A percentile compares a stretch with the other conserved stretches of the same genome.
Conservation (phyloP, 2,329 filamentous ascomycete species). For the Drechslera avenae region DNA sequence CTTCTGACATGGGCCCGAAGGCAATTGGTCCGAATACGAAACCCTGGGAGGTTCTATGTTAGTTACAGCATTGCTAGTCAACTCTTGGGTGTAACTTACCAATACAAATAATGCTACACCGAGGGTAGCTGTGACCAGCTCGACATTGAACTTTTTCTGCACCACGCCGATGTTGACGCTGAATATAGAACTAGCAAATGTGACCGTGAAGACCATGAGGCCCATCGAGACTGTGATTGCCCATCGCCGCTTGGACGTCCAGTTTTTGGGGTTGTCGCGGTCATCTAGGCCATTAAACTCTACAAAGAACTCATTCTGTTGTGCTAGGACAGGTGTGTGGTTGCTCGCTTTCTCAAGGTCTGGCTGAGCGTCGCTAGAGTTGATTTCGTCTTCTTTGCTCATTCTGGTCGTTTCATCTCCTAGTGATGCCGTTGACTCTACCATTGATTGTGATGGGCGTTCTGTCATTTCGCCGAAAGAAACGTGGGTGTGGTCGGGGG, state of each 20-base stretch:
- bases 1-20: slow-evolving; percentile 59
- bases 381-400: slow-evolving; percentile 10
- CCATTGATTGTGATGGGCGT: background rate
- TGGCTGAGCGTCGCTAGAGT: background rate
- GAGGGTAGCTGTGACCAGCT: slow-evolving; percentile 53
- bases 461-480: slow-evolving; percentile 1
- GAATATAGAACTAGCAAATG: slow-evolving; percentile 62
- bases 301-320: slow-evolving; percentile 56
- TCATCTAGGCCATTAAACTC: slow-evolving; percentile 76
- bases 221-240: slow-evolving; percentile 69
- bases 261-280: slow-evolving; percentile 72
- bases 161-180: slow-evolving; percentile 64
- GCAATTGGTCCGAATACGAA: slow-evolving; percentile 55
- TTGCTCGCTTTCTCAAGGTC: slow-evolving; percentile 16
- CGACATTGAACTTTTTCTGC: slow-evolving; percentile 54
- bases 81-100: slow-evolving; percentile 18
- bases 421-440: background rate
- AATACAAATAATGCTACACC: slow-evolving; percentile 57
- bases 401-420: slow-evolving; percentile 1
- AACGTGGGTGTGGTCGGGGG: background rate
- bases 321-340: background rate
- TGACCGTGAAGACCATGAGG: slow-evolving; percentile 46
- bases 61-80: background rate
- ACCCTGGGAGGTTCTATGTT: slow-evolving; percentile 42
- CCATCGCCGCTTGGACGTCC: slow-evolving; percentile 70